Base-by-base conservation (phyloP, 495 filamentous ascomycete genomes). In the Clavariopsis aquatica region DNA sequence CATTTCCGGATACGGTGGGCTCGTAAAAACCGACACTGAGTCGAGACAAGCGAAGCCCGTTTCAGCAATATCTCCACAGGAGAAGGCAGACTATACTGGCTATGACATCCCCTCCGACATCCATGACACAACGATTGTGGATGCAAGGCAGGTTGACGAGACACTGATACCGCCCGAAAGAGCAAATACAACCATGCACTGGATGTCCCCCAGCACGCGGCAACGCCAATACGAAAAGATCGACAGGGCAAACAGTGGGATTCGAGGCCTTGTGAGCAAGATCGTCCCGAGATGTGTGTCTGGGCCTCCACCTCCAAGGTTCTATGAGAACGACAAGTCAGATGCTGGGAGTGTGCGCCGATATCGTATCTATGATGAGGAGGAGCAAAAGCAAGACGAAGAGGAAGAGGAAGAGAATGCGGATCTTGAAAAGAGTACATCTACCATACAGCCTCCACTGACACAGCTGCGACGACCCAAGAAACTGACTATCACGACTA, bases 121-220 rank as follows among this genome's bases (percentile, higher is more conserved):
- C 38, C 38, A 2, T 9, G n/a, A n/a, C 15, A 31, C 20, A 31
- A 36, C 19, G 8, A 4, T 22, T 4, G 26, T 36, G 22, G 27
- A 36, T 8, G 7, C 28, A 3, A 60, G 55, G n/a, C 41, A 56
- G 19, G 55, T 17, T 22, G 62, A 54, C 19, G 54, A 65, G 28
- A 34, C 34, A 7, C 19, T 55, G 27, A 36, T 34, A 9, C n/a
- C 59, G 8, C 23, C 27, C 27, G 63, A 56, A 22, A 49, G 41
- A 10, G 22, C 62, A n/a, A 52, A 45, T n/a, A 69, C 63, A 12
- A 62, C 47, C 15, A 70, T 57, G 29, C 62, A 70, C 36, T 70
- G 68, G 68, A 70, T 60, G 46, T 70, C 68, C 6, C 63, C 62
- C 1, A 41, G 46, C 47, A 66, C 68, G 23, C 49, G 68, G 26